Base-by-base conservation (phyloP, 2,329 filamentous ascomycete genomes). In the Alternaria sp. region DNA sequence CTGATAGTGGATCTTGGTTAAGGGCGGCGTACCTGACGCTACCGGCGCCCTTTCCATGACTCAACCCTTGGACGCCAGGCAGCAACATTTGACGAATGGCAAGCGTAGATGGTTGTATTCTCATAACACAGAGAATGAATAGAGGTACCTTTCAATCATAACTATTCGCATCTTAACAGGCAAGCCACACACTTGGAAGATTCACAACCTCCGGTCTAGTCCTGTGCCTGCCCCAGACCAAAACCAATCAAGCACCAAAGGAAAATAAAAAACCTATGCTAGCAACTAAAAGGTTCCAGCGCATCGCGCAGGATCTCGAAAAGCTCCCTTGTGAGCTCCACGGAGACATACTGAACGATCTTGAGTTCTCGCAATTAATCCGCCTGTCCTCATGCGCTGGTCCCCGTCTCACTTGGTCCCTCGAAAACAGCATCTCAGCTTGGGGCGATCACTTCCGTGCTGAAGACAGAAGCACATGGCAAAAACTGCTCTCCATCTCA, bases 311-410 rank as follows among this genome's bases (percentile, higher is more conserved):
- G 22, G 53, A 62, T 42, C 44, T 64, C 1, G 63, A 64, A 14
- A 63, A 54, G 11, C 36, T 66, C 1, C 62, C 64, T 3, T 55
- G 51, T 26, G 61, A 61, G 30, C 54, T 64, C 6, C 58, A 61
- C 28, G 51, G 42, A 12, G 30, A 26, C 7, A 39, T 63, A 20
- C 34, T 63, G 4, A 20, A 12, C 5, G 54, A 51, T 11, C 54
- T 63, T 7, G 49, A 63, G n/a, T 63, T 61, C 30, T 42, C 49
- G 20, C 53, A 63, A 26, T 54, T 63, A 14, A 51, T 63, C 14
- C 57, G 53, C 7, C 41, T 63, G 14, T 63, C 54, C 7, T 28
- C 34, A 8, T 47, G 30, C 48, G 61, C 61, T 18, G 54, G 61
- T 3, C 32, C 61, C 5, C 49, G 57, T 14, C 39, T 63, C 16